Evolutionary conservation across 495 filamentous ascomycete species (phyloP).

Genomic region (Halenospora varia): DNA sequence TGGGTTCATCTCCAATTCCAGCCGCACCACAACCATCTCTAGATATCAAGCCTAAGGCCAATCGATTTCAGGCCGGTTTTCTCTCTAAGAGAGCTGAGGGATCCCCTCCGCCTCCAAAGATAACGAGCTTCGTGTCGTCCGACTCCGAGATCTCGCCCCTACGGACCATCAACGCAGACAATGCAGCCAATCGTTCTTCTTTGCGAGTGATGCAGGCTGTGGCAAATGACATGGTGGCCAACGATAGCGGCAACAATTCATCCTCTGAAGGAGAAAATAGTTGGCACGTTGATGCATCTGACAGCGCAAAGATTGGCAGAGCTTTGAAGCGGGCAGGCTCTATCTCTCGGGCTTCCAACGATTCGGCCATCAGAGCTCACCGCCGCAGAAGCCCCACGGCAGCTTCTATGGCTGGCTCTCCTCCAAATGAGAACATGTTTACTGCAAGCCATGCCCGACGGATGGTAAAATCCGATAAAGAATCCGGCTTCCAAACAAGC

Average conservation of each 20-base stretch:
- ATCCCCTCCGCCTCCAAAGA: slow-evolving; percentile 62
- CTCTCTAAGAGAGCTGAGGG: slow-evolving; percentile 64
- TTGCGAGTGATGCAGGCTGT: slow-evolving; percentile 45
- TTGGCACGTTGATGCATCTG: slow-evolving; percentile 40
- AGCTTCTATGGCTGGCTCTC: slow-evolving; percentile 43
- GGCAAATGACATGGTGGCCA: slow-evolving; percentile 40
- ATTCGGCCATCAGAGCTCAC: slow-evolving; percentile 39
- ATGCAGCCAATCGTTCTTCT: slow-evolving; percentile 52
- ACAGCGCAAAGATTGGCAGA: slow-evolving; percentile 54
- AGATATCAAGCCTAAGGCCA: slow-evolving; percentile 55
- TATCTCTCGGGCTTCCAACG: slow-evolving; percentile 29
- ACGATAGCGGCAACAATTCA: slow-evolving; percentile 42
- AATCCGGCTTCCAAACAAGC: slow-evolving; percentile 45
- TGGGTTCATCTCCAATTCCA: slow-evolving; percentile 55
- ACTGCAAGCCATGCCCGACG: slow-evolving; percentile 64
- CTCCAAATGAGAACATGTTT: slow-evolving; percentile 60
- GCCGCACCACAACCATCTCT: slow-evolving; percentile 43
- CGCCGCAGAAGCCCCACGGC: slow-evolving; percentile 62
- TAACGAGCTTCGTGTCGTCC: slow-evolving; percentile 54
- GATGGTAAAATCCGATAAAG: slow-evolving; percentile 66
- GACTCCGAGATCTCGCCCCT: slow-evolving; percentile 64
- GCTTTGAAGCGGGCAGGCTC: slow-evolving; percentile 57
- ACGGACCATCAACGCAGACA: slow-evolving; percentile 58
- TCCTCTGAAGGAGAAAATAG: slow-evolving; percentile 37
- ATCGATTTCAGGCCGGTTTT: slow-evolving; percentile 88